These are phyloP conservation scores for Schrenkiella parvula DNA, from an alignment of 345 rosid genomes.

Conservation along the genomic window DNA sequence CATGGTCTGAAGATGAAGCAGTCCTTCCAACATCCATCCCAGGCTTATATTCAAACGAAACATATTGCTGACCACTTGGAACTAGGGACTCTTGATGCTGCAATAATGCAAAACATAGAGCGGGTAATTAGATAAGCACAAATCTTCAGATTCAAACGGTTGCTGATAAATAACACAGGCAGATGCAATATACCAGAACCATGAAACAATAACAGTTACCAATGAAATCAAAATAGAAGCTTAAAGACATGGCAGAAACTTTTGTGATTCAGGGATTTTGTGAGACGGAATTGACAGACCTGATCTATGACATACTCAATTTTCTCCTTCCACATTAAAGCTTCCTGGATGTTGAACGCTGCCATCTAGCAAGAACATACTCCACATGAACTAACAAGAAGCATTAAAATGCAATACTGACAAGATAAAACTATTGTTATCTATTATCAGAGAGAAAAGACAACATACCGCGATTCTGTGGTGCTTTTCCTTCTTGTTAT, in stretches of 20 bases:
- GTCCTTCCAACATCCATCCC: slow-evolving; percentile 87
- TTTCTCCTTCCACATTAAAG: slow-evolving; percentile 86
- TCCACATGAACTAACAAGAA: slow-evolving; percentile 29
- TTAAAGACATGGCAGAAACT: neutral
- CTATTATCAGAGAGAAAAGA: slow-evolving; percentile 5
- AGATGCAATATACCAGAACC: neutral
- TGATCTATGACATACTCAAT: slow-evolving; percentile 89
- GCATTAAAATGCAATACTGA: slow-evolving; percentile 9
- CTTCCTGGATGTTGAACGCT: slow-evolving; percentile 98
- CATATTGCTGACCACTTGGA: slow-evolving; percentile 75
- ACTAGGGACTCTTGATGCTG: slow-evolving; percentile 91
- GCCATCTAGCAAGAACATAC: slow-evolving; percentile 75
- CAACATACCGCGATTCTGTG: slow-evolving; percentile 76
- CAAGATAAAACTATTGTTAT: neutral
- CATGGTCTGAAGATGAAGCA: slow-evolving; percentile 94
- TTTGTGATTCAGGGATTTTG: neutral
- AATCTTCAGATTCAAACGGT: slow-evolving; percentile 2
- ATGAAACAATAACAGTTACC: neutral
- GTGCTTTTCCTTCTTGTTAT: slow-evolving; percentile 91
- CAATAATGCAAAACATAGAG: slow-evolving; percentile 26
- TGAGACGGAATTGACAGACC: slow-evolving; percentile 40
- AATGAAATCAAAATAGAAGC: neutral
- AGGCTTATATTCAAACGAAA: slow-evolving; percentile 92
- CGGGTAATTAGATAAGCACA: neutral
- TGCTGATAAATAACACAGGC: neutral